These are phyloP conservation scores for Epichloe gansuensis DNA, from an alignment of 2,329 filamentous ascomycete genomes.

Conservation along the genomic window DNA sequence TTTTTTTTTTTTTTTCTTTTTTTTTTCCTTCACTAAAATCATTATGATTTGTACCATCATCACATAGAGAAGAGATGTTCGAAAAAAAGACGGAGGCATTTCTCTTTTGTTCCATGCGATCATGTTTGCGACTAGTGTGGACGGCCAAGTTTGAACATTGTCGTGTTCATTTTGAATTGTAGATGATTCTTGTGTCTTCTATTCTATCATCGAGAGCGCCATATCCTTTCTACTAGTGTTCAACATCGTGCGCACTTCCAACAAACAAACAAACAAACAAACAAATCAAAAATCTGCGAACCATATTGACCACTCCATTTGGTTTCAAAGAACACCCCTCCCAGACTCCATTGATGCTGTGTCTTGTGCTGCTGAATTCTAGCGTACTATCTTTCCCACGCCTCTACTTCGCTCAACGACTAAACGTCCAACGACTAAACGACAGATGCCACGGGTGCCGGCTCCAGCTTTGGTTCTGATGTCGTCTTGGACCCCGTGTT, in stretches of 20 bases:
- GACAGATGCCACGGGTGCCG: constrained; percentile 12
- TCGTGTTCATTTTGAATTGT: not conserved
- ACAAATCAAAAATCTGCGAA: not conserved
- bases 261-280: too few species aligned
- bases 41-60: constrained; percentile 22
- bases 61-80: constrained; percentile 17
- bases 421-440: constrained; percentile 1
- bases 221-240: not conserved
- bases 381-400: not conserved
- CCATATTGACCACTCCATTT: not conserved
- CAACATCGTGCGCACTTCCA: not conserved
- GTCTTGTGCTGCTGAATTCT: not conserved
- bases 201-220: not conserved
- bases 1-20: not conserved
- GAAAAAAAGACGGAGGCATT: not conserved
- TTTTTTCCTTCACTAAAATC: too few species aligned
- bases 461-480: constrained; percentile 9
- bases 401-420: not conserved
- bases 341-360: constrained; percentile 8
- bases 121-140: not conserved
- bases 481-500: constrained; percentile 12
- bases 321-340: not conserved
- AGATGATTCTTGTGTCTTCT: not conserved
- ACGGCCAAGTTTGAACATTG: too few species aligned
- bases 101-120: not conserved